Evolutionary conservation across 2,329 filamentous ascomycete genomes (phyloP).

Genomic region (Cladosporium sp.): DNA sequence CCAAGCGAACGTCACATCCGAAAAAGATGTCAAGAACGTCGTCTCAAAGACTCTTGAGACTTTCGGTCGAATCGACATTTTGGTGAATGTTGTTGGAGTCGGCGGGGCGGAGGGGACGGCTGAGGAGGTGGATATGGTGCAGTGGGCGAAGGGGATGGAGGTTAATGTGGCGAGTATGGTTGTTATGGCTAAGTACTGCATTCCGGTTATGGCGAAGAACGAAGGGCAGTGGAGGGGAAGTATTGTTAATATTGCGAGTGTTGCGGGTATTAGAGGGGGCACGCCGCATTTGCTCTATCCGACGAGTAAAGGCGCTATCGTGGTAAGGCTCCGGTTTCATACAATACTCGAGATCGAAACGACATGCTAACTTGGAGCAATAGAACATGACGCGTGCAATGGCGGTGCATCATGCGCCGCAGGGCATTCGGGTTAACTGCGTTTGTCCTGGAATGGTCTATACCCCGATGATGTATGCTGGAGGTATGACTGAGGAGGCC

Average conservation of each 20-base stretch:
- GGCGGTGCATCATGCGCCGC: conserved; percentile 49
- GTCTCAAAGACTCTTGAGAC: conserved; percentile 39
- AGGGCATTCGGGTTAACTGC: conserved; percentile 52
- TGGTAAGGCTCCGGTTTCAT: conserved; percentile 27
- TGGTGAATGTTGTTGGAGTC: conserved; percentile 62
- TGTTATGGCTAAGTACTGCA: conserved; percentile 56
- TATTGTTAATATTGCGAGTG: conserved; percentile 60
- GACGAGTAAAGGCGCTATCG: conserved; percentile 50
- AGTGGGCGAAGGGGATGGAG: conserved; percentile 54
- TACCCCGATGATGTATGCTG: conserved; percentile 38
- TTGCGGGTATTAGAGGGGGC: conserved; percentile 53
- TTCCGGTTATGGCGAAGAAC: conserved; percentile 57
- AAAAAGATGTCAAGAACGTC: conserved; percentile 46
- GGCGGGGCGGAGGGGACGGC: conserved; percentile 56
- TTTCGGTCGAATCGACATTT: conserved; percentile 57
- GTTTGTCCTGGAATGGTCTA: conserved; percentile 45
- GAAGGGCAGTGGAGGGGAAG: conserved; percentile 43
- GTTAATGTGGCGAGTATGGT: conserved; percentile 64
- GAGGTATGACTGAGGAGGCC: conserved; percentile 47
- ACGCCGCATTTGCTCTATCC: conserved; percentile 52
- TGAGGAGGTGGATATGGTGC: conserved; percentile 54
- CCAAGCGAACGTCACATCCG: conserved; percentile 52
- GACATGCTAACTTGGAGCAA: not conserved
- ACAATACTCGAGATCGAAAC: not conserved
- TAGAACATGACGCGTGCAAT: conserved; percentile 52